Conservation (phyloP, 2,329 filamentous ascomycete genomes). For the Colletotrichum gigasporum region DNA sequence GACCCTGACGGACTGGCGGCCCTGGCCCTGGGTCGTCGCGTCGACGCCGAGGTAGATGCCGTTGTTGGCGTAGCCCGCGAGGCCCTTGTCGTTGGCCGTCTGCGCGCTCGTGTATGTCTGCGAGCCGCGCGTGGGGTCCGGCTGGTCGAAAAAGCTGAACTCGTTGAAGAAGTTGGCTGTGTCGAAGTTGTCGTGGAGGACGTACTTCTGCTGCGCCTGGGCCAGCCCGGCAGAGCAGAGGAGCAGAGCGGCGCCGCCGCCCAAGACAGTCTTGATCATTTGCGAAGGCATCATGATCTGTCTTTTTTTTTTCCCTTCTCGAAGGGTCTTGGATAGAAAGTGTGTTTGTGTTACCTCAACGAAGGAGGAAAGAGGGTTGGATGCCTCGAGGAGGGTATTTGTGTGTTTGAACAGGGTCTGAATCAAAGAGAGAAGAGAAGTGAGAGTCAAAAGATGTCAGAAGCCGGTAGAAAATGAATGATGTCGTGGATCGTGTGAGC, state of each 20-base stretch:
- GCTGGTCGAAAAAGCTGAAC: conserved; percentile 64
- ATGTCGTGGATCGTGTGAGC: conserved; percentile 9
- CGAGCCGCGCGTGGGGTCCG: conserved; percentile 79
- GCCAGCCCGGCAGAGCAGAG: conserved; percentile 33
- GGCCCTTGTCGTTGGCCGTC: conserved; percentile 65
- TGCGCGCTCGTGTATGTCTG: conserved; percentile 72
- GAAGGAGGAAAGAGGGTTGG: not conserved
- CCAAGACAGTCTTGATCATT: conserved; percentile 17
- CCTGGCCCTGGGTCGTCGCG: conserved; percentile 63
- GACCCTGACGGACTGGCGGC: conserved; percentile 77
- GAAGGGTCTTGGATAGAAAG: not conserved
- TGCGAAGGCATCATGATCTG: conserved; percentile 21
- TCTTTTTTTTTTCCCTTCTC: not conserved
- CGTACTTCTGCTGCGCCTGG: conserved; percentile 47
- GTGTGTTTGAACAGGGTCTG: conserved; percentile 18
- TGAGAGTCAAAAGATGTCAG: conserved; percentile 21
- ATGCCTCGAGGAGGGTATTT: not conserved
- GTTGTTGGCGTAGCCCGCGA: conserved; percentile 65
- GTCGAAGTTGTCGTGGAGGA: conserved; percentile 58
- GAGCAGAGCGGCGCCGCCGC: conserved; percentile 15
- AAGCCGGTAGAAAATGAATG: conserved; percentile 10
- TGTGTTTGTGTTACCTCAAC: not conserved
- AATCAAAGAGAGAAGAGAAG: conserved; percentile 19
- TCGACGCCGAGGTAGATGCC: conserved; percentile 78
- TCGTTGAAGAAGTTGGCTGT: conserved; percentile 63